Conservation (phyloP, 1,284 basidiomycete species). For the Coniophora puteana region DNA sequence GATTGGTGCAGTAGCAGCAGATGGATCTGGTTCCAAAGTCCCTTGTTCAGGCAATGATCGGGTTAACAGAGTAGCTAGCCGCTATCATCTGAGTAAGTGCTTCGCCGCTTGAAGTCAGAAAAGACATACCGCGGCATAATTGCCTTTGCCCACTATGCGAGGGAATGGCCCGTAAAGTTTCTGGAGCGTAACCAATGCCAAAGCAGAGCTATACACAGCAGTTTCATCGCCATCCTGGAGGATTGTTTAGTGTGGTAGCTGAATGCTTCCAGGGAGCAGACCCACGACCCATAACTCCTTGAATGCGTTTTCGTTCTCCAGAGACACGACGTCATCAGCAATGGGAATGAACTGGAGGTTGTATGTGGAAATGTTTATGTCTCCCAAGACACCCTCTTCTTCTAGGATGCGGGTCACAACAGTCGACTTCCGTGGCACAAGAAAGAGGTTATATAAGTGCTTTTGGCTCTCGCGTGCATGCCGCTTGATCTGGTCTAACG, state of each 20-base stretch:
- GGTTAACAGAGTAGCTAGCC: constrained; percentile 71
- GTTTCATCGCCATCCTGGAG: constrained; percentile 91
- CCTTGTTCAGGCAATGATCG: constrained; percentile 48
- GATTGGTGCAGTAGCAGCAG: constrained; percentile 54
- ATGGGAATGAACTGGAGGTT: constrained; percentile 92
- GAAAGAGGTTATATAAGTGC: constrained; percentile 85
- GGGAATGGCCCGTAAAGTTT: constrained; percentile 89
- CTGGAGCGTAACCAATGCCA: constrained; percentile 85
- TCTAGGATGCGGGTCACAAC: constrained; percentile 82
- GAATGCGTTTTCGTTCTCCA: constrained; percentile 83
- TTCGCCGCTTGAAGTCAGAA: constrained; percentile 3
- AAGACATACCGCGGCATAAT: constrained; percentile 78
- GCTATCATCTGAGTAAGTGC: constrained; percentile 40
- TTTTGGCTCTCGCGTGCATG: constrained; percentile 65
- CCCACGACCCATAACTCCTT: constrained; percentile 84
- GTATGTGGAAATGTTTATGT: constrained; percentile 82
- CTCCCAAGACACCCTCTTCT: constrained; percentile 90
- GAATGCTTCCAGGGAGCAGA: constrained; percentile 11
- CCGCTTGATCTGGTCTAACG: constrained; percentile 82
- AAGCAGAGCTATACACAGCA: constrained; percentile 82
- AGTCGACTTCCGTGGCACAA: constrained; percentile 86
- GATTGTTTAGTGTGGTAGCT: constrained; percentile 2
- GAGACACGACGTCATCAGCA: constrained; percentile 85
- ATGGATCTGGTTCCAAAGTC: constrained; percentile 19
- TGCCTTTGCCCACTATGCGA: constrained; percentile 91